Evolutionary conservation across 352 stramenopile species (phyloP).

Genomic region (Globisporangium solare): DNA sequence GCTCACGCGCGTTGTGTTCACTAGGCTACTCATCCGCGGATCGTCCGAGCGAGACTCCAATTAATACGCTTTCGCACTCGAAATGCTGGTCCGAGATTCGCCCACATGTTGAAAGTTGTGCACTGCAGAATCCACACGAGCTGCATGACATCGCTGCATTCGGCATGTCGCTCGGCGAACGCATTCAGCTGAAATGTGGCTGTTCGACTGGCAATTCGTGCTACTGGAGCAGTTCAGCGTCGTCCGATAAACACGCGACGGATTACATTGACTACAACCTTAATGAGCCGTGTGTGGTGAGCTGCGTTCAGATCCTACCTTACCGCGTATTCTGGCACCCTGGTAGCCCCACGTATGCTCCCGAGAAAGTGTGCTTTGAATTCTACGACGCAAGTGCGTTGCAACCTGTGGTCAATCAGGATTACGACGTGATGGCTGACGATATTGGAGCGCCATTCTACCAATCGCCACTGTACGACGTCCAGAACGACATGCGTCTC

Average conservation of each 20-base stretch:
- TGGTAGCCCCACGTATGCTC: slow-evolving; percentile 66
- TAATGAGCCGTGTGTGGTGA: slow-evolving; percentile 51
- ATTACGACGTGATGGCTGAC: neutral
- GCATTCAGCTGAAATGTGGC: slow-evolving; percentile 61
- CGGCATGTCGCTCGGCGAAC: slow-evolving; percentile 49
- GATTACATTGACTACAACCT: slow-evolving; percentile 79
- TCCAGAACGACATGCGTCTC: slow-evolving; percentile 72
- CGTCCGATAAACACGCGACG: slow-evolving; percentile 40
- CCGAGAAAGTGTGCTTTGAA: slow-evolving; percentile 60
- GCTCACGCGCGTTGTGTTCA: neutral
- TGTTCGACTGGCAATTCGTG: slow-evolving; percentile 70
- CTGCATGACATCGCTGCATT: slow-evolving; percentile 32
- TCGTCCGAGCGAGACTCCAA: slow-evolving; percentile 40
- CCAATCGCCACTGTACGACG: slow-evolving; percentile 38
- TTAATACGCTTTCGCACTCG: slow-evolving; percentile 65
- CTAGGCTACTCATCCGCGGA: slow-evolving; percentile 52
- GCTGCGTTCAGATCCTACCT: slow-evolving; percentile 58
- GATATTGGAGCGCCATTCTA: slow-evolving; percentile 34
- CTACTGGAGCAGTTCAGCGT: slow-evolving; percentile 84
- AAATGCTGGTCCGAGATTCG: slow-evolving; percentile 59
- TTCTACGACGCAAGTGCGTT: slow-evolving; percentile 40
- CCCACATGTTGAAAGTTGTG: slow-evolving; percentile 19
- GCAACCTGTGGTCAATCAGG: neutral
- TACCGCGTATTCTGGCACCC: slow-evolving; percentile 83
- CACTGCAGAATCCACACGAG: slow-evolving; percentile 27